phyloP scores from a whole-genome alignment of 192 early-diverging fungal species.

The Backusella psychrophila region DNA sequence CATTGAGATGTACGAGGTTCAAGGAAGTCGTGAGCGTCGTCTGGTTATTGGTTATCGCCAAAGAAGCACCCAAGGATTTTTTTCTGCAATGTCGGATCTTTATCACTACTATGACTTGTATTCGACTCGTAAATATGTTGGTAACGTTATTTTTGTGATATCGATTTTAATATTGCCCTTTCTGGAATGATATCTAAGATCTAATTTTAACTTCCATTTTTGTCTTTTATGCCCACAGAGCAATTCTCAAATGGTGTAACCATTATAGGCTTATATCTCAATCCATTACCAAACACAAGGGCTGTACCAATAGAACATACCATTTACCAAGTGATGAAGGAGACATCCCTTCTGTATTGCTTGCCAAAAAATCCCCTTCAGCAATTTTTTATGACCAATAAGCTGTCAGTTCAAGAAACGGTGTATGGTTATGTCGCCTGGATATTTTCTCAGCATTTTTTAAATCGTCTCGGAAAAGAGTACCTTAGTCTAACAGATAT shows the following conservation, averaged over 20 bases:
- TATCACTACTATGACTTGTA: constrained; percentile 98
- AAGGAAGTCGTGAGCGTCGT: constrained; percentile 84
- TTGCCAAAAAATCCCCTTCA: constrained; percentile 94
- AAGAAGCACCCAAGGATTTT: constrained; percentile 86
- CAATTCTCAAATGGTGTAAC: constrained; percentile 99
- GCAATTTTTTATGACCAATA: constrained; percentile 88
- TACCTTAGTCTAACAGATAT: constrained; percentile 82
- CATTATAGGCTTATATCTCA: constrained; percentile 89
- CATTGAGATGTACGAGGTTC: constrained; percentile 88
- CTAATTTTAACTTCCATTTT: constrained; percentile 2
- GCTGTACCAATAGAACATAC: constrained; percentile 82
- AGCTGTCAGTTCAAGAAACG: constrained; percentile 94
- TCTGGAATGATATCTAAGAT: neutral
- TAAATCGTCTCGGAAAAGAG: constrained; percentile 96
- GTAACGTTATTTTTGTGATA: constrained; percentile 29
- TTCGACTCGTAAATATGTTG: constrained; percentile 96
- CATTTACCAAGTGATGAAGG: constrained; percentile 94
- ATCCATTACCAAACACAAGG: constrained; percentile 77
- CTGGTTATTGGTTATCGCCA: constrained; percentile 93
- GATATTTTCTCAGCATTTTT: constrained; percentile 99
- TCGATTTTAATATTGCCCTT: constrained; percentile 5
- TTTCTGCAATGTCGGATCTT: constrained; percentile 94
- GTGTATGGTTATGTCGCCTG: constrained; percentile 96
- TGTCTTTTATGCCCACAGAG: constrained; percentile 46
- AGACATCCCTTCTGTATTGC: constrained; percentile 94